Evolutionary conservation across 441 rosid genomes (phyloP).

Genomic region (Gossypium schwendimanii): DNA sequence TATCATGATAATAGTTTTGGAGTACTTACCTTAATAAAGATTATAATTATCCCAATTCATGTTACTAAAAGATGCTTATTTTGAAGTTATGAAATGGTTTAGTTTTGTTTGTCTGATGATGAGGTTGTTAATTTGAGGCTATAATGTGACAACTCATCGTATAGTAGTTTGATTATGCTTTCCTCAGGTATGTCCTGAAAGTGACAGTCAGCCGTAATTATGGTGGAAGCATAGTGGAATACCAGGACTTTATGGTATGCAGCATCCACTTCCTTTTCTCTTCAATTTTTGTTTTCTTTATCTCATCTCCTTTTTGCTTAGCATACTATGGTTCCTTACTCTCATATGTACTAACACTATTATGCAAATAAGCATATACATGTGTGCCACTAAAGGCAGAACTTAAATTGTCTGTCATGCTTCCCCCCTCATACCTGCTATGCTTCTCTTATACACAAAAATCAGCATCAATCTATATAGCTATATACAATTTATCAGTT

Average conservation of each 20-base stretch:
- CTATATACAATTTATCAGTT: not conserved
- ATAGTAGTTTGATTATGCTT: not conserved
- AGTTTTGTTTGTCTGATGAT: not conserved
- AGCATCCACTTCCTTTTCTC: not conserved
- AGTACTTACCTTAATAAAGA: not conserved
- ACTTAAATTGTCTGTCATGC: not conserved
- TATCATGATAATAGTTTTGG: not conserved
- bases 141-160: not conserved
- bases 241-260: constrained; percentile 81
- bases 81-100: not conserved
- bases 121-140: not conserved
- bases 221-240: constrained; percentile 79
- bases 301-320: not conserved
- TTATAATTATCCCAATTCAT: not conserved
- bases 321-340: not conserved
- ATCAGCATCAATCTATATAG: not conserved
- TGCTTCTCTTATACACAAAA: not conserved
- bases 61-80: not conserved
- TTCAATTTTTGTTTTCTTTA: not conserved
- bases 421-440: too few species aligned
- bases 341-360: not conserved
- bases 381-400: not conserved
- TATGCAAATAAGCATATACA: not conserved
- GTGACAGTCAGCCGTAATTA: constrained; percentile 81
- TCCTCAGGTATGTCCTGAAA: constrained; percentile 79